Evolutionary conservation across 352 stramenopile species (phyloP).

Genomic region (Globisporangium recalcitrans): DNA sequence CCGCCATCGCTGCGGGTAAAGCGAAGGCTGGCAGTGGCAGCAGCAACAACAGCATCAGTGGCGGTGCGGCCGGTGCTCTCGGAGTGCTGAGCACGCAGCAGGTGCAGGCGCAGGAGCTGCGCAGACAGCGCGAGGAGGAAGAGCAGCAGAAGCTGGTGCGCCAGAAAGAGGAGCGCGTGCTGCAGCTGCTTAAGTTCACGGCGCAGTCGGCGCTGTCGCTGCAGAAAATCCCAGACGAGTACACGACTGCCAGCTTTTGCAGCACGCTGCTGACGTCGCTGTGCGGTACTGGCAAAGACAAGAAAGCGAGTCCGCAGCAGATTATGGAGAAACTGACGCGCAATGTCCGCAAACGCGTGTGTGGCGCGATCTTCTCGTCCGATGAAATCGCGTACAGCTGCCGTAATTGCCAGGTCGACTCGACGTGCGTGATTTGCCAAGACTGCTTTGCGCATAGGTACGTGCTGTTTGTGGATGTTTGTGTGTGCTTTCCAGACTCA

Average conservation of each 20-base stretch:
- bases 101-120: conserved; percentile 20
- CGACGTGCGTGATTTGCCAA: conserved; percentile 83
- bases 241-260: conserved; percentile 25
- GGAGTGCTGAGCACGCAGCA: conserved; percentile 9
- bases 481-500: background rate
- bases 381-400: conserved; percentile 88
- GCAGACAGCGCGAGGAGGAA: conserved; percentile 26
- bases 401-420: conserved; percentile 82
- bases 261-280: conserved; percentile 52
- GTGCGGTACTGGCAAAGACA: conserved; percentile 51
- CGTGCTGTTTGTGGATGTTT: background rate
- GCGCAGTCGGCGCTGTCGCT: conserved; percentile 36
- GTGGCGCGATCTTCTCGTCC: conserved; percentile 76
- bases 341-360: conserved; percentile 66
- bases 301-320: conserved; percentile 31
- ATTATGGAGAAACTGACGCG: conserved; percentile 61
- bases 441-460: conserved; percentile 82
- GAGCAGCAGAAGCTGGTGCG: conserved; percentile 23
- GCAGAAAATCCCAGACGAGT: conserved; percentile 12
- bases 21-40: conserved; percentile 20
- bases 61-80: background rate
- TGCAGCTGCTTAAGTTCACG: conserved; percentile 44
- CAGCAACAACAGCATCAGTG: background rate
- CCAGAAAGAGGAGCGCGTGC: conserved; percentile 38
- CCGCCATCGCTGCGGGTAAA: conserved; percentile 15